Conservation (phyloP, 805 yeast genomes). For the Candida broadrunensis region DNA sequence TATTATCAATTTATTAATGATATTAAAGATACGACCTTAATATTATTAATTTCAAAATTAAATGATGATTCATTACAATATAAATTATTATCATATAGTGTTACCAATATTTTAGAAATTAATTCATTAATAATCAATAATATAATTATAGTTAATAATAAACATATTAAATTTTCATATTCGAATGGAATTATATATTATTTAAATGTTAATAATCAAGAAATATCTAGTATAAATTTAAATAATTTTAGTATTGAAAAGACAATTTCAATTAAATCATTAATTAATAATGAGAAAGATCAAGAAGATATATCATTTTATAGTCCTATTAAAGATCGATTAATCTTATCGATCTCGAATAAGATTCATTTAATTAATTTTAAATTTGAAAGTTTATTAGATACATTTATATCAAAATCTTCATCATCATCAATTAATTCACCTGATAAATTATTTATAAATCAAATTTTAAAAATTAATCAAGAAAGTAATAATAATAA, state of each 20-base stretch:
- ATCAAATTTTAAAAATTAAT: constrained; percentile 30
- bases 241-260: constrained; percentile 18
- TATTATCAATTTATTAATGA: constrained; percentile 6
- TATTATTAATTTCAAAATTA: constrained; percentile 2
- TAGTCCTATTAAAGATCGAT: constrained; percentile 44
- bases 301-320: constrained; percentile 24
- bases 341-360: constrained; percentile 40
- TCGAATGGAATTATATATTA: constrained; percentile 23
- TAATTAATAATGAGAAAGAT: constrained; percentile 7
- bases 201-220: constrained; percentile 12
- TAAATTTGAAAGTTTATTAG: constrained; percentile 40
- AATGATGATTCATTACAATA: not conserved
- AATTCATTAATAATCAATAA: constrained; percentile 10
- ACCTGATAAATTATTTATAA: constrained; percentile 24
- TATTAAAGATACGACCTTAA: not conserved
- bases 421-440: constrained; percentile 7
- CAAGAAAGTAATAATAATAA: constrained; percentile 41
- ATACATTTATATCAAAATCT: constrained; percentile 17
- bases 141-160: not conserved
- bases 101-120: constrained; percentile 20
- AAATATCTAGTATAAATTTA: constrained; percentile 20
- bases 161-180: constrained; percentile 14
- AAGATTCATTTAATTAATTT: constrained; percentile 44
- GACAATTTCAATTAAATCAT: constrained; percentile 16
- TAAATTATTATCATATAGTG: constrained; percentile 2